Evolutionary conservation across 768 basidiomycete genomes (phyloP), one percentile per base, ranked within the genome.

Genomic region (Cantharellus anzutake): DNA sequence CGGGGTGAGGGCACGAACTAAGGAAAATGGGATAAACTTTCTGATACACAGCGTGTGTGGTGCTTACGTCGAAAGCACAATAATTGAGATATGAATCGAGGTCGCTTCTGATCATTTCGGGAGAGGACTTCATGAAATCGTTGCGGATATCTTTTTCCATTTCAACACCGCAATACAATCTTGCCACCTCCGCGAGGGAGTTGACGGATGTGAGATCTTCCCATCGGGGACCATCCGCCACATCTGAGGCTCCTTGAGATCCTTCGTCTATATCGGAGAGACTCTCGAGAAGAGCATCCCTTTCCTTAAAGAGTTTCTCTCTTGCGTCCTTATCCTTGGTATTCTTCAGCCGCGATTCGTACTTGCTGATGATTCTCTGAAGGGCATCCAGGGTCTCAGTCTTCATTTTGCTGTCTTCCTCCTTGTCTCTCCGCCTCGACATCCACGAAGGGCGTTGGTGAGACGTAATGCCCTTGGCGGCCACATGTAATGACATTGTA

Each of bases 401-500:
- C 37, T 74, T 76, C 67, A 75, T 78, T 65, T 80, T 76, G 58
- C 74, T 65, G 61, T 76, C 77, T 42, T 71, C 71, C 55, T 76
- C 75, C 67, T 84, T 83, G 48, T 75, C 72, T 68, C 93, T 94
- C 58, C 82, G 78, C 66, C 90, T 80, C 66, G 83, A 83, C 73
- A 81, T 81, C 94, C 94, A 99, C 2, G 83, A 85, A 0, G 91
- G 90, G 1, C 93, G 82, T 68, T 98, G 96, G 64, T 90, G 86
- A 0, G 89, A 90, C 1, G 92, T 93, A 59, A 98, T 92, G 4
- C 96, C 93, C 62, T 84, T 86, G 5, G 91, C 84, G 4, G 96
- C 90, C 57, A 92, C 84, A 68, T 99, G 94, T 3, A 99, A 74
- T 1, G 91, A 81, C 81, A 99, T 89, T 0, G 94, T 99, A 68